Evolutionary conservation across 345 rosid genomes (phyloP).

Genomic region (Acer negundo): DNA sequence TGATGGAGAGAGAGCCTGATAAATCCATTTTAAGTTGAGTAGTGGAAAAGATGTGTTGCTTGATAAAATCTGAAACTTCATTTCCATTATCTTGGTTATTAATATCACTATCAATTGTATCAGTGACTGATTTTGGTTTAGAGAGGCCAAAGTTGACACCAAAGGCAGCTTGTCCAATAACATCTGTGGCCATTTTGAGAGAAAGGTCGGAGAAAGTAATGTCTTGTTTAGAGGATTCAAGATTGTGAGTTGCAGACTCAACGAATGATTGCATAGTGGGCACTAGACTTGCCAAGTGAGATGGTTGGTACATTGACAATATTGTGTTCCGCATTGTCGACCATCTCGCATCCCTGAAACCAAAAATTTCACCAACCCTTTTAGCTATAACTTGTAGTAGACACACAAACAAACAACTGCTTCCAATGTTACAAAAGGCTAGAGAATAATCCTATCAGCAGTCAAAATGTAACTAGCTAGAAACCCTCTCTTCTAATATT

Average conservation of each 20-base stretch:
- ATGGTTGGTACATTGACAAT: slow-evolving; percentile 84
- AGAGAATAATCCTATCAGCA: not conserved
- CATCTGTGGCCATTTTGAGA: slow-evolving; percentile 83
- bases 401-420: not conserved
- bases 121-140: slow-evolving; percentile 30
- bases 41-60: slow-evolving; percentile 87
- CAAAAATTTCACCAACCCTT: not conserved
- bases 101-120: slow-evolving; percentile 12
- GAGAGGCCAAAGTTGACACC: slow-evolving; percentile 83
- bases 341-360: slow-evolving; percentile 79
- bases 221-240: slow-evolving; percentile 44
- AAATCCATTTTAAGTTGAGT: slow-evolving; percentile 94
- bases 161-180: slow-evolving; percentile 88
- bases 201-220: slow-evolving; percentile 67
- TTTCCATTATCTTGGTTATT: slow-evolving; percentile 24
- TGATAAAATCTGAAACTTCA: slow-evolving; percentile 66
- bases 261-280: slow-evolving; percentile 79
- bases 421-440: not conserved
- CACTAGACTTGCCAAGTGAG: slow-evolving; percentile 70
- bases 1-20: slow-evolving; percentile 77
- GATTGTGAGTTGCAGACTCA: slow-evolving; percentile 58
- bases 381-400: not conserved
- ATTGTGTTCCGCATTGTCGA: slow-evolving; percentile 86
- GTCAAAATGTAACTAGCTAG: not conserved
- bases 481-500: no score